These are phyloP conservation scores for Vitis cinerea DNA, from an alignment of 164 flowering plant genomes.

Conservation along the genomic window DNA sequence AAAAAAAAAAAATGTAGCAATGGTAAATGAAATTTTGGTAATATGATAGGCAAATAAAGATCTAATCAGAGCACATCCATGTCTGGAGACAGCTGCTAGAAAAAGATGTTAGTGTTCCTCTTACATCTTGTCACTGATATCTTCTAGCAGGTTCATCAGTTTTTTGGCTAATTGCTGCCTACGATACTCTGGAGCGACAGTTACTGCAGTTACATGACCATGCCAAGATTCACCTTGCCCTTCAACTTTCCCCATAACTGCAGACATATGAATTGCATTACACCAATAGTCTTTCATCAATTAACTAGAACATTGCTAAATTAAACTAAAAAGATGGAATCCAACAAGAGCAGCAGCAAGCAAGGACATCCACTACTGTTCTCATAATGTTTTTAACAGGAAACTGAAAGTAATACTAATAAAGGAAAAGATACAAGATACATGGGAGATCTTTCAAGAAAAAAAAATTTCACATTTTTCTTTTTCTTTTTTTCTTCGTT, in stretches of 20 bases:
- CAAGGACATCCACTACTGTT: no score
- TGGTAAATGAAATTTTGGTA: no score
- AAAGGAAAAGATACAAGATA: no score
- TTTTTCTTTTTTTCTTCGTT: no score
- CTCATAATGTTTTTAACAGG: no score
- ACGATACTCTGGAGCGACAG: constrained; percentile 87
- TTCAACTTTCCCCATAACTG: constrained; percentile 99
- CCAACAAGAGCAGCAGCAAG: no score
- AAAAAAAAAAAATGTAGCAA: no score
- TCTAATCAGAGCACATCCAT: background rate
- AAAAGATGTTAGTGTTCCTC: constrained; percentile 9
- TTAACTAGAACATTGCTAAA: background rate
- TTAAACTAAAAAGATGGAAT: background rate
- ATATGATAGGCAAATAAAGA: background rate
- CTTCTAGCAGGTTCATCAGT: constrained; percentile 88
- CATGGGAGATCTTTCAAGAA: no score
- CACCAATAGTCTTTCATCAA: background rate
- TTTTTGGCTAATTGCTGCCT: constrained; percentile 92
- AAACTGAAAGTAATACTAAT: no score
- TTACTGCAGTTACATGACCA: constrained; percentile 98
- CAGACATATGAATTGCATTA: constrained; percentile 7
- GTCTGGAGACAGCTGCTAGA: background rate
- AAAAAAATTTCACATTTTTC: no score
- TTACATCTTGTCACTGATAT: constrained; percentile 89
- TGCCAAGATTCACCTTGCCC: constrained; percentile 99